These are phyloP conservation scores for Claviceps pusilla DNA, from an alignment of 2,329 filamentous ascomycete genomes.

Conservation along the genomic window DNA sequence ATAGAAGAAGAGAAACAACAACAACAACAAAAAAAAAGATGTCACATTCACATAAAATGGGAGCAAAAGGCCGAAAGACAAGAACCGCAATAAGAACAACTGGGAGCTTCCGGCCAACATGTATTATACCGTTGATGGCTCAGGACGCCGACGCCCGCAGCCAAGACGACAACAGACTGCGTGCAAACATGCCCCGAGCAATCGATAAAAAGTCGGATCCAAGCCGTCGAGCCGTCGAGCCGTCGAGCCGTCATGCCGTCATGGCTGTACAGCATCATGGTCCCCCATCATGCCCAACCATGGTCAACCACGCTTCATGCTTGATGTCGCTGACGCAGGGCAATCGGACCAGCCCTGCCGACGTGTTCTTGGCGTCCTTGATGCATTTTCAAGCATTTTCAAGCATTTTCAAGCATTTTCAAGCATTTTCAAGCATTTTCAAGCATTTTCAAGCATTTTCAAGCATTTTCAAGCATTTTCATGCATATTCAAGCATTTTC, in stretches of 20 bases:
- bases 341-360: too few relatives aligned
- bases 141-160: too few relatives aligned
- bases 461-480: too few relatives aligned
- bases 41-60: too few relatives aligned
- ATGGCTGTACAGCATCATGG: neutral
- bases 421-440: too few relatives aligned
- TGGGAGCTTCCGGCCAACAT: neutral
- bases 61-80: neutral
- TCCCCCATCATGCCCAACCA: neutral
- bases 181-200: too few relatives aligned
- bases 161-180: neutral
- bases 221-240: neutral
- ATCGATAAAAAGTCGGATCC: neutral
- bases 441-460: too few relatives aligned
- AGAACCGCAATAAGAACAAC: neutral
- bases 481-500: neutral
- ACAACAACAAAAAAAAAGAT: neutral
- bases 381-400: neutral
- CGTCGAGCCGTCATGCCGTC: too few relatives aligned
- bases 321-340: neutral
- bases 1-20: neutral
- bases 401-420: too few relatives aligned
- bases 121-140: neutral
- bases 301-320: too few relatives aligned
- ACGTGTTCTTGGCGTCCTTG: too few relatives aligned